Evolutionary conservation across 495 filamentous ascomycete genomes (phyloP).

Genomic region (Penicillium canariense): DNA sequence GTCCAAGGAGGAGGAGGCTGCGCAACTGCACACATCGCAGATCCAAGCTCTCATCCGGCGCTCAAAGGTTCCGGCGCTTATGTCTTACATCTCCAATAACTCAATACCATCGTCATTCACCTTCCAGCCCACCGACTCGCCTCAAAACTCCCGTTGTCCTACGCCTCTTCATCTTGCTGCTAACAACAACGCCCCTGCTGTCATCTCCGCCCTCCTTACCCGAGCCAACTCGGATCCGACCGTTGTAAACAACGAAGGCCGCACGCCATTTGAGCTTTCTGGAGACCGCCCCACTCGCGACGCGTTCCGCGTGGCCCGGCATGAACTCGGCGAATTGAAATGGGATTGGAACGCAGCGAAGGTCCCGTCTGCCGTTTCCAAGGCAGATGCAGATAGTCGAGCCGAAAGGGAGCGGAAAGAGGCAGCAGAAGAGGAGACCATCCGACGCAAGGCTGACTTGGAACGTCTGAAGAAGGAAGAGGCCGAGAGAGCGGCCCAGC

Average conservation of each 20-base stretch:
- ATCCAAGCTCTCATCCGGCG: conserved; percentile 84
- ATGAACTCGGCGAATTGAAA: conserved; percentile 68
- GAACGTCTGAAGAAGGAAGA: conserved; percentile 68
- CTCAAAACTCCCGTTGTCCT: conserved; percentile 78
- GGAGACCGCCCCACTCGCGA: conserved; percentile 86
- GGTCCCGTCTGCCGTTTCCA: conserved; percentile 67
- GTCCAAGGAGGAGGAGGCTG: conserved; percentile 78
- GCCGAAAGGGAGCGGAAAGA: conserved; percentile 58
- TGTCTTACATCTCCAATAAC: conserved; percentile 79
- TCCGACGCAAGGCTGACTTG: conserved; percentile 58
- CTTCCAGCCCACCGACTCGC: conserved; percentile 67
- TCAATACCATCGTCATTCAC: conserved; percentile 63
- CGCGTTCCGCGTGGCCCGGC: conserved; percentile 84
- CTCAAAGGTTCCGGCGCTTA: conserved; percentile 81
- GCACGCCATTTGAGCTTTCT: conserved; percentile 79
- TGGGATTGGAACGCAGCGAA: conserved; percentile 80
- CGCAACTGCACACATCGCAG: conserved; percentile 78
- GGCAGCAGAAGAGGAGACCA: conserved; percentile 54
- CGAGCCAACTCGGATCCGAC: conserved; percentile 77
- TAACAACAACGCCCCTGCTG: conserved; percentile 66
- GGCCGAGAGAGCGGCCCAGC: conserved; percentile 47
- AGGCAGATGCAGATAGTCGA: conserved; percentile 64
- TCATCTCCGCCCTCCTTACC: conserved; percentile 72
- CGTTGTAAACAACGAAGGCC: conserved; percentile 59
- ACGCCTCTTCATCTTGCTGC: conserved; percentile 85